Evolutionary conservation across 192 early-diverging fungal genomes (phyloP).

Genomic region (Mortierella hygrophila): DNA sequence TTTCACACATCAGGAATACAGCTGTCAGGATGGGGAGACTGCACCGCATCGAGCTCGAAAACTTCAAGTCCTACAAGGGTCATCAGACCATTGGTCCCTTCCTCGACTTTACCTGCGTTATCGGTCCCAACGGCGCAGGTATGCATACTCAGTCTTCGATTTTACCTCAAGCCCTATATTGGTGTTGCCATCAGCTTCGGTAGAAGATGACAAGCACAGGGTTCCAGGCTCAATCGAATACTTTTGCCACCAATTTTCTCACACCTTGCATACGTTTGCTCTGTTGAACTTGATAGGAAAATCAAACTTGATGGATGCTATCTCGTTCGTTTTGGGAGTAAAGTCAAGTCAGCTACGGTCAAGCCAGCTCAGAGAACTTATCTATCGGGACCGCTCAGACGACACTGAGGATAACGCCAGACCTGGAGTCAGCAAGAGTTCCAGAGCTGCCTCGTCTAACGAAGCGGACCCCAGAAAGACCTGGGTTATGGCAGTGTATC

Average conservation of each 20-base stretch:
- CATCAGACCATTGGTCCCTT: conserved; percentile 95
- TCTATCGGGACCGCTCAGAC: conserved; percentile 81
- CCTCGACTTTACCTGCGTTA: conserved; percentile 92
- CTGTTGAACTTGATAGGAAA: conserved; percentile 71
- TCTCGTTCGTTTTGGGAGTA: conserved; percentile 98
- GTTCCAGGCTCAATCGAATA: background rate
- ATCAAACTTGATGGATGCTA: conserved; percentile 99
- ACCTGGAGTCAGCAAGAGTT: conserved; percentile 45
- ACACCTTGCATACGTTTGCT: background rate
- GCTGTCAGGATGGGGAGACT: conserved; percentile 78
- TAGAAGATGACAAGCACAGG: background rate
- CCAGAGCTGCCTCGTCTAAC: conserved; percentile 15
- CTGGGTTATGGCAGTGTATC: conserved; percentile 89
- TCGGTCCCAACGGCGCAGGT: conserved; percentile 98
- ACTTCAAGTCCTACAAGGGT: conserved; percentile 99
- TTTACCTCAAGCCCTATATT: background rate
- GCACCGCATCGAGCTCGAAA: conserved; percentile 90
- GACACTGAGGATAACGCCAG: conserved; percentile 59
- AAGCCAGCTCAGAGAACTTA: conserved; percentile 87
- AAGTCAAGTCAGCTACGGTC: conserved; percentile 94
- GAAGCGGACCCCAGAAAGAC: conserved; percentile 63
- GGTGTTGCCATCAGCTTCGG: no score
- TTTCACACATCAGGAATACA: background rate
- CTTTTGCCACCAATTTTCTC: conserved; percentile 37
- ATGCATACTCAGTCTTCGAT: background rate